phyloP scores from a whole-genome alignment of 306 rosid genomes.

The Pyrus bretschneideri region DNA sequence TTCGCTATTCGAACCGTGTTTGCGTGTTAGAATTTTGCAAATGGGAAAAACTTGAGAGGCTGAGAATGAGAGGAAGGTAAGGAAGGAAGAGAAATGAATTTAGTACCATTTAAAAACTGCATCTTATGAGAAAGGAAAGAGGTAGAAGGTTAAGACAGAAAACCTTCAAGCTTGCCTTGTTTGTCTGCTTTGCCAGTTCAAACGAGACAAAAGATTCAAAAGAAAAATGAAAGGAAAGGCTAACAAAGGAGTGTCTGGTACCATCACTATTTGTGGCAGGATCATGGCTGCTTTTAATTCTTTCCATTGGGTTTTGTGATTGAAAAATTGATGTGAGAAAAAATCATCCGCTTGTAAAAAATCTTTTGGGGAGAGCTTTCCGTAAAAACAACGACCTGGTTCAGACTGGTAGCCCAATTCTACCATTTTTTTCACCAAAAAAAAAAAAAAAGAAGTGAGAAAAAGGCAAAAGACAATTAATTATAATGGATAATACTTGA shows the following conservation, averaged over 20 bases:
- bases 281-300: conserved; percentile 26
- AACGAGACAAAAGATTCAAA: conserved; percentile 13
- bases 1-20: neutral
- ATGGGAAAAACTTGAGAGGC: neutral
- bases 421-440: no score
- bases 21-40: neutral
- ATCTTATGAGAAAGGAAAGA: conserved; percentile 15
- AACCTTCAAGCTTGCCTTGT: conserved; percentile 25
- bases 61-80: conserved; percentile 11
- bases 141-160: conserved; percentile 25
- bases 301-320: conserved; percentile 7
- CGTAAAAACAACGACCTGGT: no score
- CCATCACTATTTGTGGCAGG: conserved; percentile 30
- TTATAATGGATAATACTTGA: no score
- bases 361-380: no score
- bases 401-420: no score
- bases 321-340: neutral
- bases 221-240: neutral
- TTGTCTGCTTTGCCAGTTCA: conserved; percentile 48
- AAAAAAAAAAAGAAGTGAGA: no score
- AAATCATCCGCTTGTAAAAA: no score
- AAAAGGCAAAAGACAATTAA: no score
- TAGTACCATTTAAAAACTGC: conserved; percentile 21
- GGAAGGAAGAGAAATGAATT: conserved; percentile 9
- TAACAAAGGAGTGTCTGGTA: conserved; percentile 17